Evolutionary conservation across 2,329 filamentous ascomycete genomes (phyloP).

Genomic region (Ceratocystis huliohia): DNA sequence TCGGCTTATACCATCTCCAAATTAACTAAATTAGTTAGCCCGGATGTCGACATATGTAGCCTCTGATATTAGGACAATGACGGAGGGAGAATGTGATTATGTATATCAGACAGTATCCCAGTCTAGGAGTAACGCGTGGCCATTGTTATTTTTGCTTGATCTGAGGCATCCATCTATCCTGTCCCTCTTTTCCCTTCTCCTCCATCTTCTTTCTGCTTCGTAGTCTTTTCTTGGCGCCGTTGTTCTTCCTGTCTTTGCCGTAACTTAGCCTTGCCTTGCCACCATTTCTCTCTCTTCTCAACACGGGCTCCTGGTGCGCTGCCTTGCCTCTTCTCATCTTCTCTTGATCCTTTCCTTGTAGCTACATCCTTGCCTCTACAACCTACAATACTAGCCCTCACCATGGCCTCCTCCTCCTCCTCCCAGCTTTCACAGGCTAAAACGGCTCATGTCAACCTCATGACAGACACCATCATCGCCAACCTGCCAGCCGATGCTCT

Average conservation of each 20-base stretch:
- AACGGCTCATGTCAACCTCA: constrained; percentile 36
- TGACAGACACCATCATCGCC: constrained; percentile 35
- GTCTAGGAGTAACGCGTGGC: not conserved
- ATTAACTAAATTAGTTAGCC: not conserved
- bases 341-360: not conserved
- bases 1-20: not conserved
- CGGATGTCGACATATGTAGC: not conserved
- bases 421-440: constrained; percentile 20
- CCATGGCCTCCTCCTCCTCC: not conserved
- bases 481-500: constrained; percentile 32
- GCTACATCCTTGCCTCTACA: not conserved
- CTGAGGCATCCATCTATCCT: not conserved
- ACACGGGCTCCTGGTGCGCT: not conserved
- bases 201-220: not conserved
- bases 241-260: not conserved
- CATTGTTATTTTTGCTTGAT: not conserved
- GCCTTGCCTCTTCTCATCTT: not conserved
- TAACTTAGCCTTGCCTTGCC: not conserved
- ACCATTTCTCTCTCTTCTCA: not conserved
- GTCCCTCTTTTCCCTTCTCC: not conserved
- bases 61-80: not conserved
- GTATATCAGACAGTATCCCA: not conserved
- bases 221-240: not conserved
- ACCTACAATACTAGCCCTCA: not conserved
- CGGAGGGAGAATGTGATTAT: not conserved